phyloP scores from a whole-genome alignment of 1,139 yeast genomes.

The Yamadazyma triangularis region DNA sequence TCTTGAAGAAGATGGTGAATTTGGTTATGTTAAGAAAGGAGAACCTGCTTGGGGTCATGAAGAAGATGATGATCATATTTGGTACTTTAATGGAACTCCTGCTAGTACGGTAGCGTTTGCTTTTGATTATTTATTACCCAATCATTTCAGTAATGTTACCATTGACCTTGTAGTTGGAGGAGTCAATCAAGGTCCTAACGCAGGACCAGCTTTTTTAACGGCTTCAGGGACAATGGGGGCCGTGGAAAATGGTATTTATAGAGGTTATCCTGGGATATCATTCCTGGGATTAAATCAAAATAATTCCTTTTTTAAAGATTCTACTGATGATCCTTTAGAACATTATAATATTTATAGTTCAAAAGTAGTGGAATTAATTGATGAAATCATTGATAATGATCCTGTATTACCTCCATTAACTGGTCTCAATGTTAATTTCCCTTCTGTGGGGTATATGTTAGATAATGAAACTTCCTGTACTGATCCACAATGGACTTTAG shows the following conservation, averaged over 20 bases:
- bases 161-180: slow-evolving; percentile 44
- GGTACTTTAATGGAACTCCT: slow-evolving; percentile 47
- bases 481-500: slow-evolving; percentile 32
- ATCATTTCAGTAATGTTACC: slow-evolving; percentile 23
- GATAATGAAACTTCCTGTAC: slow-evolving; percentile 24
- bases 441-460: slow-evolving; percentile 34
- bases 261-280: slow-evolving; percentile 34
- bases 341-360: slow-evolving; percentile 40
- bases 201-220: slow-evolving; percentile 33
- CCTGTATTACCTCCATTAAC: slow-evolving; percentile 38
- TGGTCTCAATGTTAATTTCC: slow-evolving; percentile 48
- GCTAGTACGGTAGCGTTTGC: slow-evolving; percentile 40
- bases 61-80: slow-evolving; percentile 30
- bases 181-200: slow-evolving; percentile 42
- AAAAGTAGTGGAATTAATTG: slow-evolving; percentile 34
- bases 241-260: slow-evolving; percentile 33
- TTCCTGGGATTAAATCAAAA: slow-evolving; percentile 26
- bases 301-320: slow-evolving; percentile 41
- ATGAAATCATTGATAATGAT: slow-evolving; percentile 27
- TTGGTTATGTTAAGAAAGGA: slow-evolving; percentile 33
- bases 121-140: slow-evolving; percentile 36
- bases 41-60: slow-evolving; percentile 44
- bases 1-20: slow-evolving; percentile 27
- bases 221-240: slow-evolving; percentile 45
- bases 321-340: slow-evolving; percentile 22